phyloP scores from a whole-genome alignment of 2,329 filamentous ascomycete genomes.

The Exophiala xenobiotica region DNA sequence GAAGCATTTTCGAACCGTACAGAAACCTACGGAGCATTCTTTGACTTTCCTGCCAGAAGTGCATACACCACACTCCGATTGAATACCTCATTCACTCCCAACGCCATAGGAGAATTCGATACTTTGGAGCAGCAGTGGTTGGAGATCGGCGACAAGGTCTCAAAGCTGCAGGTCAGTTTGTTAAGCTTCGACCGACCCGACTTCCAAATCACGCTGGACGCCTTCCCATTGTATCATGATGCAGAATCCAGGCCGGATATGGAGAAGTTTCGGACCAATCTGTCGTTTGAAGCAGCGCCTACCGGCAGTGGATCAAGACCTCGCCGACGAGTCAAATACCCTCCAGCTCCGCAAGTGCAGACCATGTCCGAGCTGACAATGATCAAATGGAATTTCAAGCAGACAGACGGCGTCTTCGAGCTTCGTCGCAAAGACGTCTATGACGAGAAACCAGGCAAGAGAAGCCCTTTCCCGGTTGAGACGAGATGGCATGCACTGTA shows the following conservation, averaged over 20 bases:
- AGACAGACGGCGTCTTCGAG: conserved; percentile 44
- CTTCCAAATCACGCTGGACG: conserved; percentile 27
- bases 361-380: conserved; percentile 41
- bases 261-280: conserved; percentile 23
- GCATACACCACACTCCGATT: conserved; percentile 36
- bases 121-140: conserved; percentile 26
- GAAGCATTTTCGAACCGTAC: conserved; percentile 31
- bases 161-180: conserved; percentile 43
- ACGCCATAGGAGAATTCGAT: conserved; percentile 16
- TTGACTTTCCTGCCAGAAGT: conserved; percentile 39
- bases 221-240: conserved; percentile 23
- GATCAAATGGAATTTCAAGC: conserved; percentile 40
- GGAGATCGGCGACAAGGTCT: conserved; percentile 36
- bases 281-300: conserved; percentile 20
- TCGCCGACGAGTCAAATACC: conserved; percentile 20
- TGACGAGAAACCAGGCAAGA: conserved; percentile 14
- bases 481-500: conserved; percentile 35
- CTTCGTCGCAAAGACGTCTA: conserved; percentile 42
- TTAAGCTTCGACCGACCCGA: conserved; percentile 37
- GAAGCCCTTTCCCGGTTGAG: conserved; percentile 5
- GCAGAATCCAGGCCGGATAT: conserved; percentile 16
- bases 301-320: conserved; percentile 24
- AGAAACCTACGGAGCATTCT: conserved; percentile 41
- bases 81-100: conserved; percentile 33
- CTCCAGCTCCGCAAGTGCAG: conserved; percentile 15